These are phyloP conservation scores for Nymphaea colorata DNA, from an alignment of 164 flowering plant genomes.

Conservation along the genomic window DNA sequence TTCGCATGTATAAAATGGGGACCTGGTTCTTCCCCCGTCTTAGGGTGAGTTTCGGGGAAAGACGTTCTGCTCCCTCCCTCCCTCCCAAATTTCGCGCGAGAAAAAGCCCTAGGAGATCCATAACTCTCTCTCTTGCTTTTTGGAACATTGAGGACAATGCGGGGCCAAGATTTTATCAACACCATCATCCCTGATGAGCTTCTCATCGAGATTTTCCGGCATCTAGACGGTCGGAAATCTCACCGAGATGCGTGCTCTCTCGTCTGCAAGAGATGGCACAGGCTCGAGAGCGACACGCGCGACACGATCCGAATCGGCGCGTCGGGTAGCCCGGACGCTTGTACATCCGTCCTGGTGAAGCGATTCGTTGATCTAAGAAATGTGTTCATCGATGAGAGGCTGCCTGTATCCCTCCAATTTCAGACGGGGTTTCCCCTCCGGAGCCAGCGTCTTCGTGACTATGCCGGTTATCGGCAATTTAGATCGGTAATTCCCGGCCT, in stretches of 20 bases:
- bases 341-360: conserved; percentile 30
- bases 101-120: not conserved
- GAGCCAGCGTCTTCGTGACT: not conserved
- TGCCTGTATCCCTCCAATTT: conserved; percentile 30
- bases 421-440: conserved; percentile 7
- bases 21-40: too few species aligned
- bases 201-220: conserved; percentile 54
- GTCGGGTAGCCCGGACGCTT: conserved; percentile 46
- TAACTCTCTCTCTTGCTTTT: not conserved
- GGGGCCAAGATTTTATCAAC: conserved; percentile 60
- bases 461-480: not conserved
- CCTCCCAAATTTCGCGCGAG: not conserved
- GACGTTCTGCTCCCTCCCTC: not conserved
- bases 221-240: conserved; percentile 38
- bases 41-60: too few species aligned
- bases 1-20: too few species aligned
- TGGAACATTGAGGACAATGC: conserved; percentile 9
- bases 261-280: conserved; percentile 80
- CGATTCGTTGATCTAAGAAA: conserved; percentile 39
- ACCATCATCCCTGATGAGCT: conserved; percentile 61
- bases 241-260: conserved; percentile 70
- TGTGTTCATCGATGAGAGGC: conserved; percentile 62
- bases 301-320: conserved; percentile 65
- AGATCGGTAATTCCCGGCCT: not conserved
- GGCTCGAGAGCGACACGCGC: conserved; percentile 63